phyloP scores from a whole-genome alignment of 257 asterid genomes.

The Solanum neorickii region DNA sequence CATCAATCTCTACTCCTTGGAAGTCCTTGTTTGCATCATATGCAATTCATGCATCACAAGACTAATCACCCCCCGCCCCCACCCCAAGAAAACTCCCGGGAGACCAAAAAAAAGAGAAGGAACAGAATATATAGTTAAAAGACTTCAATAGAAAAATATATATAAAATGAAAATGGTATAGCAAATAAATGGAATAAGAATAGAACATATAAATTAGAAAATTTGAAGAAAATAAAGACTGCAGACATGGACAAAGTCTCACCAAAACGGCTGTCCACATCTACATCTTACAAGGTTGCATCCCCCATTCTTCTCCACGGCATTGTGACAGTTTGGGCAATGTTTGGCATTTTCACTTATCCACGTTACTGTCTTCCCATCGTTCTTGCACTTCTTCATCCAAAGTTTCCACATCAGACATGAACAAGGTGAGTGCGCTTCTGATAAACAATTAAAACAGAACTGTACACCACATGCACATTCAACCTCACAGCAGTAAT shows the following conservation, averaged over 20 bases:
- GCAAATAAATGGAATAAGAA: neutral
- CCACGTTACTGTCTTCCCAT: conserved; percentile 27
- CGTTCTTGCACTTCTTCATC: conserved; percentile 28
- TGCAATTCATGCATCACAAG: neutral
- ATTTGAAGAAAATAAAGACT: neutral
- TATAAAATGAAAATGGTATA: neutral
- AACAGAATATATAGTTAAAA: neutral
- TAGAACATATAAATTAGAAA: neutral
- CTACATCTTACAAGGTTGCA: conserved; percentile 41
- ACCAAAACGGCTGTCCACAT: conserved; percentile 61
- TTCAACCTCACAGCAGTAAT: conserved; percentile 38
- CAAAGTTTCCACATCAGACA: conserved; percentile 52
- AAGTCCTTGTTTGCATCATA: neutral
- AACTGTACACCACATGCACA: conserved; percentile 47
- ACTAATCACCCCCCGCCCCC: neutral
- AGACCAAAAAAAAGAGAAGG: neutral
- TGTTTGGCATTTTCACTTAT: conserved; percentile 17
- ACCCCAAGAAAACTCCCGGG: neutral
- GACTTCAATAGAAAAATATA: neutral
- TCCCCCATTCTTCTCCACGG: conserved; percentile 47
- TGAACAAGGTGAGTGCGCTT: conserved; percentile 57
- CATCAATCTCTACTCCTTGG: neutral
- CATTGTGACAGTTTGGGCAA: conserved; percentile 49
- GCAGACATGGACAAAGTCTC: neutral
- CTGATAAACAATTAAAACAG: conserved; percentile 45